These are phyloP conservation scores for Ogataea glucozyma DNA, from an alignment of 805 yeast genomes.

Conservation along the genomic window DNA sequence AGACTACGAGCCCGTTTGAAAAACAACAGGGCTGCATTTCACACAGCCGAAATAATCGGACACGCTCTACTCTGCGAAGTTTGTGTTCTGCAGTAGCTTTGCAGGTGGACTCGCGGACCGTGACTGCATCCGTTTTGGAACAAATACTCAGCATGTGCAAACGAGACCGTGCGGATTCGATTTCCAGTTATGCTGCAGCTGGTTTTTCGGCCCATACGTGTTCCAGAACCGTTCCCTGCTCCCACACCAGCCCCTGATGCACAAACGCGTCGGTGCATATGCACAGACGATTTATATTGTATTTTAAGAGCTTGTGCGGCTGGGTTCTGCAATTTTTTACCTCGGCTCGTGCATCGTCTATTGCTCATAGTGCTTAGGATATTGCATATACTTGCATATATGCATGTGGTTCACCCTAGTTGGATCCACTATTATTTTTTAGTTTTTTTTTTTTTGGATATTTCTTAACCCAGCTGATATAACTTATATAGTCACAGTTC, in stretches of 20 bases:
- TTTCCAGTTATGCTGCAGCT: no score
- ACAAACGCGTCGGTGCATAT: conserved; percentile 8
- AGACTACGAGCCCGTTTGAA: no score
- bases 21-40: no score
- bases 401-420: conserved; percentile 5
- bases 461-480: neutral
- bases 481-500: conserved; percentile 1
- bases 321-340: neutral
- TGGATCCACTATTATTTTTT: conserved; percentile 1
- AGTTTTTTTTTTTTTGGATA: neutral
- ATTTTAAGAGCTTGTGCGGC: neutral
- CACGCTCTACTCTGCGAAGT: no score
- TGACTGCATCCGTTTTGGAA: no score
- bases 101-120: no score
- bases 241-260: conserved; percentile 2
- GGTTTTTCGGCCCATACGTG: no score
- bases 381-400: conserved; percentile 2
- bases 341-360: neutral
- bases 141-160: no score
- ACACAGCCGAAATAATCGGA: no score
- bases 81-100: no score
- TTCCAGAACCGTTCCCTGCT: neutral
- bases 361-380: neutral
- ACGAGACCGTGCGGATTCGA: no score
- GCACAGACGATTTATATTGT: conserved; percentile 7